These are phyloP conservation scores for Diutina rugosa DNA, from an alignment of 1,139 yeast species.

Conservation along the genomic window DNA sequence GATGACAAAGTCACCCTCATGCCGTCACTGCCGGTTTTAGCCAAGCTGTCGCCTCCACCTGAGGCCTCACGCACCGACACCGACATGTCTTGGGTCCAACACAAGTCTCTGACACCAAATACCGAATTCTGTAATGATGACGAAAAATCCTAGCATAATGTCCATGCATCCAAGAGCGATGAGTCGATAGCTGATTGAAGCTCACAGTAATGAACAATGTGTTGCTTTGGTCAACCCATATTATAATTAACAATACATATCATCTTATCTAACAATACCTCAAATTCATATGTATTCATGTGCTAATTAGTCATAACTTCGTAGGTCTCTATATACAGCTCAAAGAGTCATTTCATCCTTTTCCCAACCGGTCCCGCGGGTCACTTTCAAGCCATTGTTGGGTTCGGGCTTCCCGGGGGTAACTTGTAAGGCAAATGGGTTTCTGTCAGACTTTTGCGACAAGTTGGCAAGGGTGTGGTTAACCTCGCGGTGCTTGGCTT, in stretches of 20 bases:
- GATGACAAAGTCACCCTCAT: background rate
- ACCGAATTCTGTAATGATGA: background rate
- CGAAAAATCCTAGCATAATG: background rate
- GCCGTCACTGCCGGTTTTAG: constrained; percentile 1
- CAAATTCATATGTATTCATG: background rate
- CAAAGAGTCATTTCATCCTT: constrained; percentile 34
- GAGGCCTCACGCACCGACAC: background rate
- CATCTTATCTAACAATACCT: background rate
- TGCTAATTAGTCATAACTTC: background rate
- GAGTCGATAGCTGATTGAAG: background rate
- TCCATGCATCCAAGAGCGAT: background rate
- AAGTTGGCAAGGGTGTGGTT: constrained; percentile 67
- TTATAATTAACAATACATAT: background rate
- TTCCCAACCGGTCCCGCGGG: constrained; percentile 51
- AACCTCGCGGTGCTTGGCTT: constrained; percentile 66
- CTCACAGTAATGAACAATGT: background rate
- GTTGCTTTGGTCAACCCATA: background rate
- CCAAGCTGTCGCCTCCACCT: background rate
- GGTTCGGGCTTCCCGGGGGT: constrained; percentile 39
- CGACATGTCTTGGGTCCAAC: constrained; percentile 1
- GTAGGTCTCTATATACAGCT: background rate
- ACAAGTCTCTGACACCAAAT: background rate
- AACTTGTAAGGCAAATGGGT: constrained; percentile 50
- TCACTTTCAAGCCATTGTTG: constrained; percentile 31
- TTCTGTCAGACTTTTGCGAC: constrained; percentile 39